Evolutionary conservation across 2,329 filamentous ascomycete species (phyloP).

Genomic region (Ceratocystiopsis sp.): DNA sequence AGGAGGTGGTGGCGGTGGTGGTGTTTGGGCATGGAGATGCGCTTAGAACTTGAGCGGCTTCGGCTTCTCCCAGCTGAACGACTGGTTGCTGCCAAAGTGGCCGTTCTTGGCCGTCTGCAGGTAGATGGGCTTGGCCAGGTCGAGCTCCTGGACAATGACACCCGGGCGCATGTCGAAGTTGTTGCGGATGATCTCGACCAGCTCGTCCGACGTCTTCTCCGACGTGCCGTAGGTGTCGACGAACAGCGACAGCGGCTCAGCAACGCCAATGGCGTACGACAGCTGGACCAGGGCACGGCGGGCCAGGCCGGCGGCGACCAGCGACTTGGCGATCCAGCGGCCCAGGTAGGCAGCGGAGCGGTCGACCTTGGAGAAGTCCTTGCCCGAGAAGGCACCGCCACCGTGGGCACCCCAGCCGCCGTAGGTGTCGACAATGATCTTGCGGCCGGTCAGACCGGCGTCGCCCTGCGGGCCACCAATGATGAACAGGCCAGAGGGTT

Average conservation of each 20-base stretch:
- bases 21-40: not conserved
- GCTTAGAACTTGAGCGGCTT: conserved; percentile 82
- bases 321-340: conserved; percentile 98
- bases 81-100: conserved; percentile 94
- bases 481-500: conserved; percentile 97
- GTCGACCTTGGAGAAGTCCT: conserved; percentile 99
- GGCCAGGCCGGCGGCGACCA: conserved; percentile 74
- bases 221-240: conserved; percentile 97
- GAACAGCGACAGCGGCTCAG: conserved; percentile 94
- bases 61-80: conserved; percentile 96
- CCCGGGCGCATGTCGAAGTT: conserved; percentile 98
- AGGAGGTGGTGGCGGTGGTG: no score
- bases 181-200: conserved; percentile 81
- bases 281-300: conserved; percentile 93
- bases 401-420: conserved; percentile 99
- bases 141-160: conserved; percentile 95
- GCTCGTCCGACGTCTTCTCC: conserved; percentile 71
- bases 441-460: conserved; percentile 93
- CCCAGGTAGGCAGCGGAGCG: conserved; percentile 93
- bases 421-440: conserved; percentile 99
- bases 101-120: conserved; percentile 98
- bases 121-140: conserved; percentile 94
- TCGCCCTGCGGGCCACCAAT: conserved; percentile 99
- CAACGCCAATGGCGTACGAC: conserved; percentile 97
- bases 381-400: conserved; percentile 99